Evolutionary conservation across 306 rosid genomes (phyloP).

Genomic region (Dryas drummondii): DNA sequence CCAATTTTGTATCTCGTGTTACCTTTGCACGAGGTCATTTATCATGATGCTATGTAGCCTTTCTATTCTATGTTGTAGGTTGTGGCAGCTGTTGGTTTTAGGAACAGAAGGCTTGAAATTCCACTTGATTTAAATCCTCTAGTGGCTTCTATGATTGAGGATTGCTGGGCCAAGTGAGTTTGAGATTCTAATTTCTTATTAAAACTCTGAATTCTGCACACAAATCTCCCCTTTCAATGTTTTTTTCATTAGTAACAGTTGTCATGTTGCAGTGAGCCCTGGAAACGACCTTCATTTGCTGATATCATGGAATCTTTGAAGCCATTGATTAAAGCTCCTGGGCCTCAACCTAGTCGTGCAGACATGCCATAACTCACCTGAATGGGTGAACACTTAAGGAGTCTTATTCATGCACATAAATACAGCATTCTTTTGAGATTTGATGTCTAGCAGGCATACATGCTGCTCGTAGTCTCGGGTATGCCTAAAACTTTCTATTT

Average conservation of each 20-base stretch:
- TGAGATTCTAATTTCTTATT: slow-evolving; percentile 7
- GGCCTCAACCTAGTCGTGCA: slow-evolving; percentile 66
- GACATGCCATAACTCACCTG: slow-evolving; percentile 53
- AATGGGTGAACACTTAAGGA: slow-evolving; percentile 38
- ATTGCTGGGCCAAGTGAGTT: slow-evolving; percentile 97
- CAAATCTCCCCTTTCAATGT: not conserved
- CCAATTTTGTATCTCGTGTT: not conserved
- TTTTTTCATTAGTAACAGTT: slow-evolving; percentile 12
- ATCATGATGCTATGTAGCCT: slow-evolving; percentile 16
- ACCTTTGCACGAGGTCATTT: slow-evolving; percentile 17
- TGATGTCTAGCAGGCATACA: slow-evolving; percentile 50
- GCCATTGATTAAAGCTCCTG: slow-evolving; percentile 69
- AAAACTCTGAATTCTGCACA: not conserved
- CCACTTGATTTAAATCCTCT: slow-evolving; percentile 78
- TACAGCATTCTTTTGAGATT: slow-evolving; percentile 48
- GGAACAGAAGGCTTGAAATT: slow-evolving; percentile 83
- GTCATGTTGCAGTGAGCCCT: slow-evolving; percentile 75
- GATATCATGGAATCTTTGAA: slow-evolving; percentile 86
- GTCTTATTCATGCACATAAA: slow-evolving; percentile 60
- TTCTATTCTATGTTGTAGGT: slow-evolving; percentile 47
- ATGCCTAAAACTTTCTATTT: slow-evolving; percentile 22
- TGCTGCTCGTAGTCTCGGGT: slow-evolving; percentile 53
- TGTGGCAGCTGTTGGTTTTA: slow-evolving; percentile 95
- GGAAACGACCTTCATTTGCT: slow-evolving; percentile 93
- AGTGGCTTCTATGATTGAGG: slow-evolving; percentile 78